phyloP scores from a whole-genome alignment of 257 asterid species.

The Paulownia fortunei region DNA sequence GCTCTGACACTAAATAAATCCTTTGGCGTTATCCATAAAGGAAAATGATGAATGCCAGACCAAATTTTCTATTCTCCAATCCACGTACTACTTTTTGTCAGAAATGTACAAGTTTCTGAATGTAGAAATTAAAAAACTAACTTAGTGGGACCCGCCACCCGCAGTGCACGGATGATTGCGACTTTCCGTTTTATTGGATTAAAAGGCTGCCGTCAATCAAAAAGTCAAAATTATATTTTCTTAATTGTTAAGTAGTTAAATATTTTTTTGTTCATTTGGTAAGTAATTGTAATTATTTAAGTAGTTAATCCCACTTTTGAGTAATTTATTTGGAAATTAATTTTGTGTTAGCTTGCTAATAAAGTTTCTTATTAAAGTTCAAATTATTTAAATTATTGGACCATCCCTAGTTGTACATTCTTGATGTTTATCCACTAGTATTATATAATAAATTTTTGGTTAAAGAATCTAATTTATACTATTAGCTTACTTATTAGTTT shows the following conservation, averaged over 20 bases:
- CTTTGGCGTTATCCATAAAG: constrained; percentile 10
- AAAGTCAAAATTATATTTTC: neutral
- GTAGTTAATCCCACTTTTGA: neutral
- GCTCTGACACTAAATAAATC: neutral
- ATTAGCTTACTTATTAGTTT: constrained; percentile 12
- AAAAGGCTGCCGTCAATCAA: constrained; percentile 26
- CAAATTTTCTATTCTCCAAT: constrained; percentile 8
- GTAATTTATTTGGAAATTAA: neutral
- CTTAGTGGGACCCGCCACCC: neutral
- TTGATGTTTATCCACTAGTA: neutral
- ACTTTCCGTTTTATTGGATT: neutral
- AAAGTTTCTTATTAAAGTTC: neutral
- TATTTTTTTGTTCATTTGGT: no score
- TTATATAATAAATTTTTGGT: neutral
- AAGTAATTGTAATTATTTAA: neutral
- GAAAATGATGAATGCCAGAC: neutral
- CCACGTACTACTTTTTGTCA: neutral
- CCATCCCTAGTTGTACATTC: neutral
- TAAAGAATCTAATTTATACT: constrained; percentile 8
- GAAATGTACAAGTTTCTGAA: neutral
- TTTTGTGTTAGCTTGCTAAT: neutral
- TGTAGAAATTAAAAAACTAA: neutral
- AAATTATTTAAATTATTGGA: neutral
- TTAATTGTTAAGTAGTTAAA: neutral
- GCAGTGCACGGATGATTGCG: constrained; percentile 10